Percentiles rank a stretch among this genome's conserved stretches.
Conservation (phyloP, 306 rosid species). For the Lathyrus sativus region DNA sequence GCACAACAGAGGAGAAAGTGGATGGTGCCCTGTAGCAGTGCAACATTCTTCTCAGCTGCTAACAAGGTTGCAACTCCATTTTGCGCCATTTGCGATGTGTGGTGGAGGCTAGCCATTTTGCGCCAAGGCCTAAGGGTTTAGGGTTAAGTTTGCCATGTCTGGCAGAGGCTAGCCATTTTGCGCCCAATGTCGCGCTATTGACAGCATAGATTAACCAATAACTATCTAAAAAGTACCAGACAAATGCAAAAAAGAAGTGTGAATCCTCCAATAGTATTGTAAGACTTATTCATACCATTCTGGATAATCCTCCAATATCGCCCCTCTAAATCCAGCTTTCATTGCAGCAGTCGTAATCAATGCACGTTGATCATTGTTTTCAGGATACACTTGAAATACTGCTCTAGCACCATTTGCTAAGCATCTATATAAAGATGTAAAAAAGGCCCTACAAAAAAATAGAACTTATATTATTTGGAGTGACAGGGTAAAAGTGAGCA, state of each 20-base stretch:
- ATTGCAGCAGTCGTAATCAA: slow-evolving; percentile 65
- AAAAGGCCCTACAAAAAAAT: slow-evolving; percentile 66
- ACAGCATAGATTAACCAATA: too few relatives aligned
- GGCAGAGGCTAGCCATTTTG: too few relatives aligned
- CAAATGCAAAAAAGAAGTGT: background rate
- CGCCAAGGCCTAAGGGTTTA: too few relatives aligned
- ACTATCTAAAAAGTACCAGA: background rate
- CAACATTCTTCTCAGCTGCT: too few relatives aligned
- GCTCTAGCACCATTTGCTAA: slow-evolving; percentile 83
- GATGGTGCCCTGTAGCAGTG: too few relatives aligned
- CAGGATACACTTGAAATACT: slow-evolving; percentile 81
- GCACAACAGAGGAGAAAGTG: background rate
- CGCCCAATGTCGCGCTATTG: too few relatives aligned
- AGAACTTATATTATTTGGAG: background rate
- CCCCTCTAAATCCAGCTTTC: slow-evolving; percentile 85
- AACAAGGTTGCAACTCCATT: too few relatives aligned
- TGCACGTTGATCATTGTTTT: slow-evolving; percentile 61
- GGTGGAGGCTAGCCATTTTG: too few relatives aligned
- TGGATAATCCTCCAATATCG: slow-evolving; percentile 70
- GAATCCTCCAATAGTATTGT: background rate
- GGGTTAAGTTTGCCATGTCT: too few relatives aligned
- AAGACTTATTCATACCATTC: slow-evolving; percentile 57
- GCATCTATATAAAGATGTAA: slow-evolving; percentile 81
- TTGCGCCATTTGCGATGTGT: too few relatives aligned
- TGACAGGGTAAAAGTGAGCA: slow-evolving; percentile 23